A percentile compares a stretch with the other conserved stretches of the same genome.
Conservation (phyloP, 2,329 filamentous ascomycete genomes). For the Ophiostoma sp. region DNA sequence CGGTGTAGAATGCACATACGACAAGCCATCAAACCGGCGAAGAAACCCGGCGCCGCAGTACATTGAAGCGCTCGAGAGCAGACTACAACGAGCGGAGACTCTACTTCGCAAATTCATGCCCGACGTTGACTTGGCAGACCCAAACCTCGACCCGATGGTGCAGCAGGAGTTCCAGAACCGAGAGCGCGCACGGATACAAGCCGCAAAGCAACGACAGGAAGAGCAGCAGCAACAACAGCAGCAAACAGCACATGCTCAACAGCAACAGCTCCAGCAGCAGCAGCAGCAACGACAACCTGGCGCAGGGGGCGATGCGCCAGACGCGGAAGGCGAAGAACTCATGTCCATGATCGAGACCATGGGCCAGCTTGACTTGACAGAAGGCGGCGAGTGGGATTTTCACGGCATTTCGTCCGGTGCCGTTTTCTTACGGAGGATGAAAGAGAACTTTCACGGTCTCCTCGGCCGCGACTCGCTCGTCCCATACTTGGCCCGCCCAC, state of each 20-base stretch:
- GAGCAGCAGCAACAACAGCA: slow-evolving; percentile 32
- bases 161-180: slow-evolving; percentile 66
- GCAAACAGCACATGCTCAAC: background rate
- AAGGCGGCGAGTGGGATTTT: slow-evolving; percentile 91
- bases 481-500: slow-evolving; percentile 57
- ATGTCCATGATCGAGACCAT: slow-evolving; percentile 95
- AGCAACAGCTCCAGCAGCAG: slow-evolving; percentile 49
- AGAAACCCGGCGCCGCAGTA: slow-evolving; percentile 91
- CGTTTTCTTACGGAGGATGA: slow-evolving; percentile 83
- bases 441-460: slow-evolving; percentile 80
- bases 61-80: slow-evolving; percentile 82
- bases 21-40: slow-evolving; percentile 88
- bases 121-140: slow-evolving; percentile 81
- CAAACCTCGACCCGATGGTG: slow-evolving; percentile 74
- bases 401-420: slow-evolving; percentile 90
- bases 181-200: slow-evolving; percentile 52
- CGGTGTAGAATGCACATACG: slow-evolving; percentile 81
- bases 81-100: slow-evolving; percentile 79
- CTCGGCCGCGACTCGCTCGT: slow-evolving; percentile 64
- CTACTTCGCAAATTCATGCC: slow-evolving; percentile 78
- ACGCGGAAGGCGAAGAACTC: slow-evolving; percentile 44
- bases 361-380: slow-evolving; percentile 86
- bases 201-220: slow-evolving; percentile 44
- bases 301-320: background rate
- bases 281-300: background rate